These are phyloP conservation scores for Tilletia indica DNA, from an alignment of 1,284 basidiomycete species.

Conservation along the genomic window DNA sequence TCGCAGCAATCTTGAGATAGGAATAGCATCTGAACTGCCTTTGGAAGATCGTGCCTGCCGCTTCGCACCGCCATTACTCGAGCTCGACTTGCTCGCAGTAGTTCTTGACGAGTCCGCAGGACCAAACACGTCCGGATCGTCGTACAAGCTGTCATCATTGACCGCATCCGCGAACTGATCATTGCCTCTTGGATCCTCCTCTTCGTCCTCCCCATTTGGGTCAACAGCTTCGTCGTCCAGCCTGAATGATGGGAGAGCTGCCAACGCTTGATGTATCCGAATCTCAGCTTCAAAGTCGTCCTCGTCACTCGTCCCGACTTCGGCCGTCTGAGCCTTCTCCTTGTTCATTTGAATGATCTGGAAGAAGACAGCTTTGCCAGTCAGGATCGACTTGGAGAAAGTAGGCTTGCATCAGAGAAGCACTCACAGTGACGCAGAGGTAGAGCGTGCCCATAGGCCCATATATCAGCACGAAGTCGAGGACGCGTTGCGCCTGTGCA, in stretches of 20 bases:
- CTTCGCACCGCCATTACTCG: no score
- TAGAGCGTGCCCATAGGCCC: conserved; percentile 80
- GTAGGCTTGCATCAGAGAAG: conserved; percentile 53
- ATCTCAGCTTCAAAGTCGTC: conserved; percentile 6
- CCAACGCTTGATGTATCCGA: background rate
- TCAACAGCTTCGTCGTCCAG: background rate
- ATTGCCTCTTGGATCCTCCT: background rate
- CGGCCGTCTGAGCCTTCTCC: background rate
- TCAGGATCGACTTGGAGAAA: conserved; percentile 25
- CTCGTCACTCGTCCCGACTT: background rate
- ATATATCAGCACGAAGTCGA: conserved; percentile 79
- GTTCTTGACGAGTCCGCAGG: background rate
- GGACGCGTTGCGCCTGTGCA: conserved; percentile 70
- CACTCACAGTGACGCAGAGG: conserved; percentile 70
- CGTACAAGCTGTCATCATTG: conserved; percentile 6
- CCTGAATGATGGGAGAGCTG: background rate
- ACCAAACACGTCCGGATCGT: conserved; percentile 16
- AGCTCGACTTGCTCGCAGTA: no score
- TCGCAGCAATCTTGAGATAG: conserved; percentile 26
- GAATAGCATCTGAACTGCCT: background rate
- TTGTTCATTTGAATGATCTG: conserved; percentile 13
- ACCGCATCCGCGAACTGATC: conserved; percentile 16
- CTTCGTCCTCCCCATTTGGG: background rate
- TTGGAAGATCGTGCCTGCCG: no score
- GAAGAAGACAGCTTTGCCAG: no score